Base-by-base conservation (phyloP, 306 rosid genomes). In the Cicer judaicum region DNA sequence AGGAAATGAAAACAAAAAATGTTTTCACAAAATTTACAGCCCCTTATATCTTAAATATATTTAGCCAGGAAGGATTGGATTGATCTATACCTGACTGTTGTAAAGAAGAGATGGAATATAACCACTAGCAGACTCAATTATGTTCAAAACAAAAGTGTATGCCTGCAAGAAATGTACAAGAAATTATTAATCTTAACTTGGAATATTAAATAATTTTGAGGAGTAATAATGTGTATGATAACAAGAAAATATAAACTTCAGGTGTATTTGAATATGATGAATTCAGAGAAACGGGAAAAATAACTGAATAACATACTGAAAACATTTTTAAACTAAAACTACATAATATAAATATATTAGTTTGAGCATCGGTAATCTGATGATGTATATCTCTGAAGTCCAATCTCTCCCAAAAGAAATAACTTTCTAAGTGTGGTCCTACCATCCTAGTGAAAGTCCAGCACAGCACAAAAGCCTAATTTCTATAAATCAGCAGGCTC, bases 71-170 rank as follows among this genome's bases (percentile, higher is more conserved):
- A 59, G 77, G 54, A 63, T 64, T 29, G 50, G 10, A 54, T 24
- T 59, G 55, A 57, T 67, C 62, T 18, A 72, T 90, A 94, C 99
- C 99, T 94, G 99, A 80, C 75, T 92, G 83, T 92, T 88, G 89
- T 90, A 94, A 38, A 94, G 87, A 65, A 87, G 24, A n/a, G 71
- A 73, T 57, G 99, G 99, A 47, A 94, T 92, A 61, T 8, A 90
- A 68, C 96, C 80, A 66, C 96, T 89, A 3, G 76, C 62, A 83
- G 72, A 86, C 90, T 94, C 99, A 2, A 92, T 87, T 76, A 94
- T 65, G 90, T 94, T 94, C 87, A 94, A 79, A 81, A 81, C 41
- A 10, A 88, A 78, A 43, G 99, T 94, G 85, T 87, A 94, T 79
- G 78, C 96, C 96, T 94, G 93, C 88, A 86, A 80, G 64, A 79